phyloP scores from a whole-genome alignment of 2,329 filamentous ascomycete species.

The Coniochaeta ligniaria region DNA sequence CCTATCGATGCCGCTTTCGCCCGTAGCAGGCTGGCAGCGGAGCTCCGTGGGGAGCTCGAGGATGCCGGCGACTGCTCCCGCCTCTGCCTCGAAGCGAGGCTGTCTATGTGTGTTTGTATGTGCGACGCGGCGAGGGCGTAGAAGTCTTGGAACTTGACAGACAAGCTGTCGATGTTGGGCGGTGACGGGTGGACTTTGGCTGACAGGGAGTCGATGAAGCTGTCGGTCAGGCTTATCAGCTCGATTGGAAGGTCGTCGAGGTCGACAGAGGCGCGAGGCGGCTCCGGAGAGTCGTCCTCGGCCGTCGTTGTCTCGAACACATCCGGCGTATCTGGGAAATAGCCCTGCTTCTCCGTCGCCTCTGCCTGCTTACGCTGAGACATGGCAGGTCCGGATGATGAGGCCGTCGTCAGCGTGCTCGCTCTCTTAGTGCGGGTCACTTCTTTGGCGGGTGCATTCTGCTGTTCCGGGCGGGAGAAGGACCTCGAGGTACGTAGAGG shows the following conservation, averaged over 20 bases:
- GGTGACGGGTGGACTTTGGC: conserved; percentile 82
- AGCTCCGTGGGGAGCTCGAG: conserved; percentile 46
- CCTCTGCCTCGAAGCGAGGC: conserved; percentile 66
- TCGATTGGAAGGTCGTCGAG: conserved; percentile 92
- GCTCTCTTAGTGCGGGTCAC: conserved; percentile 31
- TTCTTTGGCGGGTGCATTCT: conserved; percentile 8
- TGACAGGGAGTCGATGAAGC: conserved; percentile 84
- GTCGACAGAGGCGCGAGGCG: conserved; percentile 53
- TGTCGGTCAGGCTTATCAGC: conserved; percentile 81
- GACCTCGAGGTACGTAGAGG: conserved; percentile 21
- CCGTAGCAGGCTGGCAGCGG: conserved; percentile 48
- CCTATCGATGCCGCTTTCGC: conserved; percentile 48
- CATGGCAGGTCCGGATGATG: conserved; percentile 12
- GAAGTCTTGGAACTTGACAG: conserved; percentile 90
- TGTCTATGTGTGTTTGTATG: conserved; percentile 80
- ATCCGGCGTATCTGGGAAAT: conserved; percentile 26
- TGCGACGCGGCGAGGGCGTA: conserved; percentile 75
- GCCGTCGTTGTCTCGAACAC: conserved; percentile 42
- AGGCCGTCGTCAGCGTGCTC: conserved; percentile 36
- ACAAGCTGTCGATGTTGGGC: conserved; percentile 73
- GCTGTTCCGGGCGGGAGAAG: conserved; percentile 14
- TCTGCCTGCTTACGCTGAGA: conserved; percentile 11
- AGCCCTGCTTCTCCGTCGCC: conserved; percentile 9
- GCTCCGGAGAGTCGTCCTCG: conserved; percentile 37
- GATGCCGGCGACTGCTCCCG: conserved; percentile 55